Conservation (phyloP, 345 rosid species). For the Toxicodendron radicans region DNA sequence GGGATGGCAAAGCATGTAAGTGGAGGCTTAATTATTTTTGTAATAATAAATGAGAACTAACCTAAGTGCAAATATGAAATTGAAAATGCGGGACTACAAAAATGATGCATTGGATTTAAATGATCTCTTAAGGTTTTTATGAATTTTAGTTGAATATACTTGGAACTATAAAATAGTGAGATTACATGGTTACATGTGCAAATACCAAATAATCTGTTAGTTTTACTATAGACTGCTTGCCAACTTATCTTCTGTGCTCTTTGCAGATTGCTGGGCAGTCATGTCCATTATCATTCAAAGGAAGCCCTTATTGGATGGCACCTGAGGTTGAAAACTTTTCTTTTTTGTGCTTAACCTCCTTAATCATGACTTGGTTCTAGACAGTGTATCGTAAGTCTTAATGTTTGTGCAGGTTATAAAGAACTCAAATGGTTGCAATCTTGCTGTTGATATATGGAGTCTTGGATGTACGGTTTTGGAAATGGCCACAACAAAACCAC, state of each 20-base stretch:
- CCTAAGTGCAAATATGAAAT: background rate
- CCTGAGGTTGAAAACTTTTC: slow-evolving; percentile 57
- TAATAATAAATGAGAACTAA: slow-evolving; percentile 3
- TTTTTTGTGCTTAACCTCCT: slow-evolving; percentile 4
- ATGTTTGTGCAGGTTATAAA: slow-evolving; percentile 54
- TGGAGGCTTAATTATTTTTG: slow-evolving; percentile 11
- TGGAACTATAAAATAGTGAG: background rate
- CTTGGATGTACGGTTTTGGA: slow-evolving; percentile 85
- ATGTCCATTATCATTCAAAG: slow-evolving; percentile 73
- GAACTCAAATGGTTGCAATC: slow-evolving; percentile 59
- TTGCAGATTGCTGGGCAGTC: slow-evolving; percentile 79
- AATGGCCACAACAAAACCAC: slow-evolving; percentile 86
- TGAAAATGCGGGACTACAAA: background rate
- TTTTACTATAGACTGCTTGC: background rate
- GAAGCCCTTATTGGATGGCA: slow-evolving; percentile 91
- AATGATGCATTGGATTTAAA: background rate
- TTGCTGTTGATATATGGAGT: slow-evolving; percentile 88
- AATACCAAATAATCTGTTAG: background rate
- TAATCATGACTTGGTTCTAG: background rate
- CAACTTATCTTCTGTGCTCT: slow-evolving; percentile 10
- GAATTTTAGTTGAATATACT: background rate
- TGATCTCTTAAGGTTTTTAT: background rate
- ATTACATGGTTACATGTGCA: background rate
- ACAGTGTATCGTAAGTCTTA: background rate
- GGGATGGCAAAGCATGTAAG: slow-evolving; percentile 95